Base-by-base conservation (phyloP, 768 basidiomycete genomes). In the Calocera viscosa region DNA sequence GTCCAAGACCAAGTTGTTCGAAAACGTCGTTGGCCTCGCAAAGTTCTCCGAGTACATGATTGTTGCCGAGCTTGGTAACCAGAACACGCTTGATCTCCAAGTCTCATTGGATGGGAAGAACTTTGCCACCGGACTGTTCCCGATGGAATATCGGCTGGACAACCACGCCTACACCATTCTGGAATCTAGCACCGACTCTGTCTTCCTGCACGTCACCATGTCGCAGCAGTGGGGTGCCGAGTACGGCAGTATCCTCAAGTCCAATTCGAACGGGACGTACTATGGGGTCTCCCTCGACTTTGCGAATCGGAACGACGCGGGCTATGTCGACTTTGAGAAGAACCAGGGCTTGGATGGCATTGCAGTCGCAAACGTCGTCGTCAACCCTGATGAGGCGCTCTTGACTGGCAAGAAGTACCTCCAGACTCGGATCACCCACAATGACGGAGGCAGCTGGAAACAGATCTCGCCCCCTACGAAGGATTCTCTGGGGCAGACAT, bases 261-360 rank as follows among this genome's bases (percentile, higher is more conserved):
- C 94, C 32, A 98, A 99, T 76, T 97, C 90, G 33, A 99, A 99
- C 72, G 96, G 96, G 39, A 99, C 96, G 0, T 97, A 96, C 80
- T 99, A 93, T 74, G 87, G 90, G 24, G 75, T 94, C 12, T 91
- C 94, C 0, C 72, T 90, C 40, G 88, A 91, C 71, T 82, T 93
- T 71, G 96, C 90, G 66, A 98, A 98, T 75, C 84, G 96, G n/a
- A 88, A 99, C 74, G 78, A 84, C 0, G 74, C 78, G 0, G 96
- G 96, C 2, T 98, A 83, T 72, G 94, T 93, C 34, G 95, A 99
- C 75, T 99, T 98, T 71, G 96, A 99, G 79, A 99, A 98, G 81
- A 89, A 97, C 82, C 84, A 89, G 66, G 94, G 94, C 11, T 77
- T 99, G 63, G 94, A 98, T 74, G 96, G 96, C 0, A 95, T 99